Conservation (phyloP, 2,329 filamentous ascomycete species). For the Ophiostoma australiae region DNA sequence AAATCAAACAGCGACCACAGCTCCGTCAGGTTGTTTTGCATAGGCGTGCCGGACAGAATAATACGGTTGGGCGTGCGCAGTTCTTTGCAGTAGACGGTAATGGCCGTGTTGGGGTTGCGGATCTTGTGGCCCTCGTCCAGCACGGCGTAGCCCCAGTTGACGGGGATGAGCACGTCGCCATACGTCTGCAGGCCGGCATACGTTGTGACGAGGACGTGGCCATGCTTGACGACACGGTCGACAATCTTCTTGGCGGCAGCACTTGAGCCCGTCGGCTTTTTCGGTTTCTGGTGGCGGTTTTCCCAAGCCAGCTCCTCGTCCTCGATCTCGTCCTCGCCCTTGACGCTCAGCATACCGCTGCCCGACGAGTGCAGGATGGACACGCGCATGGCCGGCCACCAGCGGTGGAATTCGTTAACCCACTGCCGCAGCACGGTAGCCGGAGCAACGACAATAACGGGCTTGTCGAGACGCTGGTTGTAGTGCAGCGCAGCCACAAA, state of each 20-base stretch:
- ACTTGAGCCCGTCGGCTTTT: constrained; percentile 44
- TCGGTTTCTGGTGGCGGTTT: constrained; percentile 30
- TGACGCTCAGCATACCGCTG: constrained; percentile 72
- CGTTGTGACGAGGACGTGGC: constrained; percentile 91
- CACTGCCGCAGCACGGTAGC: constrained; percentile 94
- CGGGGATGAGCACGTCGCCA: constrained; percentile 70
- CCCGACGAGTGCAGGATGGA: constrained; percentile 93
- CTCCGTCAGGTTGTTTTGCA: constrained; percentile 94
- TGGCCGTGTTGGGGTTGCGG: constrained; percentile 88
- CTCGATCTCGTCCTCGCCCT: constrained; percentile 22
- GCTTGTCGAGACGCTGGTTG: constrained; percentile 76
- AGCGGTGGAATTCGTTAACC: constrained; percentile 97
- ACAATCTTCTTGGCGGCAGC: constrained; percentile 75
- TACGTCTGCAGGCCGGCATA: constrained; percentile 96
- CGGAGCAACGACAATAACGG: constrained; percentile 86
- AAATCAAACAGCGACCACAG: constrained; percentile 98
- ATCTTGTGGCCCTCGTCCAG: constrained; percentile 98
- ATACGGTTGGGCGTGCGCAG: constrained; percentile 82
- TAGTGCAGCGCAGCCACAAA: constrained; percentile 90
- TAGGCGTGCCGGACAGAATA: constrained; percentile 92
- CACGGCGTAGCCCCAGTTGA: constrained; percentile 89
- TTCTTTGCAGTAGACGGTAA: constrained; percentile 94
- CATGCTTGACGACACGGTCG: constrained; percentile 72
- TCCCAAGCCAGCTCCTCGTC: constrained; percentile 44
- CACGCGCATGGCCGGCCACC: constrained; percentile 98